These are phyloP conservation scores for Trypanosoma theileri DNA, from an alignment of 208 protist genomes.

Conservation along the genomic window DNA sequence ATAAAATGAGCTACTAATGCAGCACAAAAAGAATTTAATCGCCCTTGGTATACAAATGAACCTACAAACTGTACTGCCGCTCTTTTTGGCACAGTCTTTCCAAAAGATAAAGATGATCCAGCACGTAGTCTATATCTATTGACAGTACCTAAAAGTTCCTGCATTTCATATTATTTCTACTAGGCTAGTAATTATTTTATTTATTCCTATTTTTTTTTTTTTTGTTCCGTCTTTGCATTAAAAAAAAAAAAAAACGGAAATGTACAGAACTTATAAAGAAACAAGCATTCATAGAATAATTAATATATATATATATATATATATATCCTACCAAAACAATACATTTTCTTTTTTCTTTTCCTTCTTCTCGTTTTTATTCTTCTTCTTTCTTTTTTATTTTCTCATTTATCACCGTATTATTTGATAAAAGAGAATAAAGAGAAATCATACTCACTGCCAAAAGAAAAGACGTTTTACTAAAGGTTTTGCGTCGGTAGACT, in stretches of 20 bases:
- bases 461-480: conserved; percentile 89
- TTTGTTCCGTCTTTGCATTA: conserved; percentile 2
- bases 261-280: too few species aligned
- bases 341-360: too few species aligned
- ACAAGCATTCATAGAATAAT: not conserved
- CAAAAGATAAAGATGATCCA: conserved; percentile 18
- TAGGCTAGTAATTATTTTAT: not conserved
- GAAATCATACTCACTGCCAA: conserved; percentile 58
- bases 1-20: conserved; percentile 55
- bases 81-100: conserved; percentile 37
- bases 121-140: conserved; percentile 51
- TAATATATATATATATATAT: too few species aligned
- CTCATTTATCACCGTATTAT: not conserved
- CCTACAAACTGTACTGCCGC: conserved; percentile 54
- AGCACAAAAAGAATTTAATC: conserved; percentile 52
- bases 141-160: conserved; percentile 61
- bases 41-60: conserved; percentile 33
- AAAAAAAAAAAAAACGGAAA: conserved; percentile 5
- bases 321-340: too few species aligned
- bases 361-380: too few species aligned
- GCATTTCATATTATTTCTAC: conserved; percentile 40
- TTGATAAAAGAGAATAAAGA: conserved; percentile 9
- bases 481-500: conserved; percentile 51
- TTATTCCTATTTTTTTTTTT: not conserved
- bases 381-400: too few species aligned